Base-by-base conservation (phyloP, 2,329 filamentous ascomycete genomes). In the Colletotrichum brevisporum region DNA sequence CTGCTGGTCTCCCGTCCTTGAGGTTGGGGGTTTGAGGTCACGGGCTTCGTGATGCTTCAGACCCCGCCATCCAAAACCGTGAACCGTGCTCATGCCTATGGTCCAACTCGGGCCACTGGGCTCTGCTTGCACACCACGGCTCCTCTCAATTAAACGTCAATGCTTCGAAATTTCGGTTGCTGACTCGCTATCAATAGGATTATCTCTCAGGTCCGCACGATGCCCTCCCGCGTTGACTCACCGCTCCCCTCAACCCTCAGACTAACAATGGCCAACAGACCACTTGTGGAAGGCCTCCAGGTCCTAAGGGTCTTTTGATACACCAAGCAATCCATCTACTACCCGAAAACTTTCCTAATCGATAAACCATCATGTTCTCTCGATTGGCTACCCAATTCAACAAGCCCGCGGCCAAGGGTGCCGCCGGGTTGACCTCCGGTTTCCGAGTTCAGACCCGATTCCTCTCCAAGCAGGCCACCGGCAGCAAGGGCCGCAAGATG, bases 401-500 rank as follows among this genome's bases (percentile, higher is more conserved):
- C 76, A 89, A 86, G 80, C 84, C 88, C 78, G 80, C 84, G 75
- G 82, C 83, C 76, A 82, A 80, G 75, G 76, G 80, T 73, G 81
- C 80, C 78, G 79, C 80, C 71, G 79, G 79, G 72, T 72, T 82
- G 66, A 74, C 74, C 51, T 65, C 74, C 71, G 73, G 76, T 59
- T 67, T 75, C 63, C 69, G 74, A 72, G 73, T 74, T 70, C 78
- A 76, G 75, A 75, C 76, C 78, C 81, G 78, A 74, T 80, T 75
- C 74, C 76, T 78, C 74, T 82, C 78, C 77, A 81, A 75, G 73
- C 58, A 69, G 58, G 78, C 77, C 75, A 86, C 90, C 75, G 89
- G 88, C 74, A 94, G 90, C 82, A 90, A 89, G 78, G 89, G 91
- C 76, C 89, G 93, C 76, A 85, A 88, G 75, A 90, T 92, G 84